Percentiles rank a stretch among this genome's conserved stretches.
Evolutionary conservation across 345 rosid species (phyloP).

Genomic region (Passiflora organensis): DNA sequence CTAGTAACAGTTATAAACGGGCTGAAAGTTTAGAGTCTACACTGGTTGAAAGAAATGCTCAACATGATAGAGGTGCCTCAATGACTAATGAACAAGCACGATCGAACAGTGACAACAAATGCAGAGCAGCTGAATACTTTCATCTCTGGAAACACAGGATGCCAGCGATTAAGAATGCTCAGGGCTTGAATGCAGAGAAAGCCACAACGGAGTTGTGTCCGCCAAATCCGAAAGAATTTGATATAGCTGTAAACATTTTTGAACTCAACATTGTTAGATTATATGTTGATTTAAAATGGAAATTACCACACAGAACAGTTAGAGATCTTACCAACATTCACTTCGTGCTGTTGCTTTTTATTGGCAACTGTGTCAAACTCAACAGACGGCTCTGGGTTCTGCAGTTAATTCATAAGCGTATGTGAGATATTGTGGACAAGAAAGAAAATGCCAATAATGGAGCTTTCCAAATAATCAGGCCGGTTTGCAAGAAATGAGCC

Average conservation of each 20-base stretch:
- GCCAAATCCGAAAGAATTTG: constrained; percentile 95
- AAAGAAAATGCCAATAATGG: too few relatives aligned
- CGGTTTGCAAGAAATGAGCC: too few relatives aligned
- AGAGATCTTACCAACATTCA: constrained; percentile 79
- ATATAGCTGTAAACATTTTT: constrained; percentile 57
- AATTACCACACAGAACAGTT: not conserved
- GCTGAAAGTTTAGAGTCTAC: constrained; percentile 4
- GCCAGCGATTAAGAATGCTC: constrained; percentile 17
- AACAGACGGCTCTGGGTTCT: constrained; percentile 88
- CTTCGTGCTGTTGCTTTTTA: constrained; percentile 82
- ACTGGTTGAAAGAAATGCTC: constrained; percentile 22
- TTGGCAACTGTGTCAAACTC: constrained; percentile 88
- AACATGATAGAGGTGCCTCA: constrained; percentile 15
- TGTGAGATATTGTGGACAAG: not conserved
- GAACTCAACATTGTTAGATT: not conserved
- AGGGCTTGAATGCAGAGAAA: constrained; percentile 84
- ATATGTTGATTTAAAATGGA: constrained; percentile 5
- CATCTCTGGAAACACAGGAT: not conserved
- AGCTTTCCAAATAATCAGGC: not conserved
- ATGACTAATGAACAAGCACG: constrained; percentile 3
- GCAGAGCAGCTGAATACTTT: constrained; percentile 6
- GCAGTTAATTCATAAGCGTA: constrained; percentile 15
- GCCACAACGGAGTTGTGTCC: constrained; percentile 99
- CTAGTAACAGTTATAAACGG: constrained; percentile 1
- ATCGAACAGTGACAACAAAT: constrained; percentile 7